Evolutionary conservation across 257 asterid genomes (phyloP).

Genomic region (Lycium ferocissimum): DNA sequence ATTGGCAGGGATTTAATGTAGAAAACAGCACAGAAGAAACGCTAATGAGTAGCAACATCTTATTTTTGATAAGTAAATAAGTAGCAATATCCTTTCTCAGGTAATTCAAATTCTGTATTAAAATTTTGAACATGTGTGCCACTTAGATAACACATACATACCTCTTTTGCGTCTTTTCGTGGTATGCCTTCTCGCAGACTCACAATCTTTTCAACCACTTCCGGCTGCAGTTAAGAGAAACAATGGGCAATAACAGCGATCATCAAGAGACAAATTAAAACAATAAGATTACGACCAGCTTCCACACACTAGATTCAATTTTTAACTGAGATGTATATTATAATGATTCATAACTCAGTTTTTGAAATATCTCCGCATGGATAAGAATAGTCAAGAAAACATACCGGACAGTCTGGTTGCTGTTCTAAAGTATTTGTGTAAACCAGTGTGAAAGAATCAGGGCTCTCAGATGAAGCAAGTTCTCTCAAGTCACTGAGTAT

Average conservation of each 20-base stretch:
- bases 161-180: slow-evolving; percentile 98
- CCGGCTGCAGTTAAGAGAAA: slow-evolving; percentile 68
- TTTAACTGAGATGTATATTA: neutral
- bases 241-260: neutral
- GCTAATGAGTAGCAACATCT: slow-evolving; percentile 11
- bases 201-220: slow-evolving; percentile 92
- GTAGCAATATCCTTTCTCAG: neutral
- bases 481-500: slow-evolving; percentile 89
- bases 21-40: neutral
- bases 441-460: slow-evolving; percentile 91
- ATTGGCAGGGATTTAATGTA: neutral
- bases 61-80: neutral
- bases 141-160: slow-evolving; percentile 34
- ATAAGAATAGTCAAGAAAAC: slow-evolving; percentile 38
- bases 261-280: neutral
- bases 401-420: slow-evolving; percentile 98
- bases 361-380: slow-evolving; percentile 6
- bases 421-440: slow-evolving; percentile 93
- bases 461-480: slow-evolving; percentile 98
- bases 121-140: neutral
- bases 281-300: neutral
- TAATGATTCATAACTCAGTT: slow-evolving; percentile 1
- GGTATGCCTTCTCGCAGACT: slow-evolving; percentile 96
- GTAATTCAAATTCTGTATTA: neutral
- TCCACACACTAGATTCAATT: neutral